phyloP scores from a whole-genome alignment of 805 yeast genomes.

The Kuraishia floccosa region DNA sequence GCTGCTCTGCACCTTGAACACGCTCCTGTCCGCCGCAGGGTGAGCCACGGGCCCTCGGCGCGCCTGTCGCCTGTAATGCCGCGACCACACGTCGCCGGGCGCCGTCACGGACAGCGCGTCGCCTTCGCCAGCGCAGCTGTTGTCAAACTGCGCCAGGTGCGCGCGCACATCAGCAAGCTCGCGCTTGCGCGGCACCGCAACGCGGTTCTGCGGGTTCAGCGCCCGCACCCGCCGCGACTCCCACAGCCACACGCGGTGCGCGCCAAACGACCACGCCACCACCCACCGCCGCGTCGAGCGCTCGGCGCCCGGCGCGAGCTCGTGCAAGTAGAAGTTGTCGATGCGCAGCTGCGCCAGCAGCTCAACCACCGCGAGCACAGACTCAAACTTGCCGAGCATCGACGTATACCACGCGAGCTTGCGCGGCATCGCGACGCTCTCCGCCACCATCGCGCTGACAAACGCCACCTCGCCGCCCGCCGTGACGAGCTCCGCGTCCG shows the following conservation, averaged over 20 bases:
- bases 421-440: conserved; percentile 12
- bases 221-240: no score
- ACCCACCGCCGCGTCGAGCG: conserved; percentile 25
- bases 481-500: conserved; percentile 24
- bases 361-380: conserved; percentile 7
- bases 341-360: conserved; percentile 3
- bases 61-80: no score
- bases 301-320: conserved; percentile 15
- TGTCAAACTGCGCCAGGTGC: no score
- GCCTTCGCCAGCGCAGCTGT: no score
- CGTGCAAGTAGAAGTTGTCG: conserved; percentile 18
- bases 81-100: background rate
- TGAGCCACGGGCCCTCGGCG: no score
- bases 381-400: conserved; percentile 10
- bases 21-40: no score
- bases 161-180: no score
- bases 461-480: conserved; percentile 36
- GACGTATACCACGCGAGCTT: conserved; percentile 27
- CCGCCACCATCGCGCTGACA: conserved; percentile 19
- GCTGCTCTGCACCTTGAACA: no score
- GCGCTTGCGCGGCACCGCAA: no score
- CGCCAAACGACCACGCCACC: conserved; percentile 21
- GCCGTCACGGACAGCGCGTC: background rate
- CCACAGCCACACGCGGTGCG: no score
- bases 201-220: no score